These are phyloP conservation scores for Colletotrichum theobromicola DNA, from an alignment of 2,329 filamentous ascomycete species.

Conservation along the genomic window DNA sequence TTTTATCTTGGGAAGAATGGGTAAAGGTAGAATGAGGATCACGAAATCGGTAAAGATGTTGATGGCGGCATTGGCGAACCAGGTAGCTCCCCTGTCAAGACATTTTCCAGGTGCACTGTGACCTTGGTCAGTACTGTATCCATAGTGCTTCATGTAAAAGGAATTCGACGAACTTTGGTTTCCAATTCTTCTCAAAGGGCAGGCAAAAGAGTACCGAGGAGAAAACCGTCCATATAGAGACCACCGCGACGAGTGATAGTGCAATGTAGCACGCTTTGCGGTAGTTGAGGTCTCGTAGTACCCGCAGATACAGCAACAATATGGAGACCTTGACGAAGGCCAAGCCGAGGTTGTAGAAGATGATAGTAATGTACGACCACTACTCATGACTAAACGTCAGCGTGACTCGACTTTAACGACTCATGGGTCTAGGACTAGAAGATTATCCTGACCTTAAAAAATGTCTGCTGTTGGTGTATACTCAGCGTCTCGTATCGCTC, in stretches of 20 bases:
- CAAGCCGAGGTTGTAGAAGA: slow-evolving; percentile 28
- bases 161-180: not conserved
- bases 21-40: slow-evolving; percentile 29
- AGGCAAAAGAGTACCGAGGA: slow-evolving; percentile 26
- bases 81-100: not conserved
- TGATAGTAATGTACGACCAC: slow-evolving; percentile 22
- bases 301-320: slow-evolving; percentile 28
- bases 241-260: slow-evolving; percentile 22
- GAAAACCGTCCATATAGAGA: slow-evolving; percentile 18
- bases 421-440: not conserved
- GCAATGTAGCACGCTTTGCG: slow-evolving; percentile 22
- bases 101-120: not conserved
- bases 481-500: not conserved
- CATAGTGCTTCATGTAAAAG: rapidly evolving
- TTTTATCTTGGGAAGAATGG: slow-evolving; percentile 26
- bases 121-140: not conserved
- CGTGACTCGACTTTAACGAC: not conserved
- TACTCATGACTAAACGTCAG: not conserved
- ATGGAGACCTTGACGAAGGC: slow-evolving; percentile 29
- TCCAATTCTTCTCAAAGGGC: slow-evolving; percentile 25
- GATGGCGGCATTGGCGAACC: slow-evolving; percentile 25
- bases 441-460: not conserved
- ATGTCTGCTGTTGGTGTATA: not conserved
- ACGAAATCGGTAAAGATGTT: slow-evolving; percentile 30
- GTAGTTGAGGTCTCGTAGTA: slow-evolving; percentile 27